Evolutionary conservation across 2,329 filamentous ascomycete species (phyloP).

Genomic region (Stagonosporopsis vannaccii): DNA sequence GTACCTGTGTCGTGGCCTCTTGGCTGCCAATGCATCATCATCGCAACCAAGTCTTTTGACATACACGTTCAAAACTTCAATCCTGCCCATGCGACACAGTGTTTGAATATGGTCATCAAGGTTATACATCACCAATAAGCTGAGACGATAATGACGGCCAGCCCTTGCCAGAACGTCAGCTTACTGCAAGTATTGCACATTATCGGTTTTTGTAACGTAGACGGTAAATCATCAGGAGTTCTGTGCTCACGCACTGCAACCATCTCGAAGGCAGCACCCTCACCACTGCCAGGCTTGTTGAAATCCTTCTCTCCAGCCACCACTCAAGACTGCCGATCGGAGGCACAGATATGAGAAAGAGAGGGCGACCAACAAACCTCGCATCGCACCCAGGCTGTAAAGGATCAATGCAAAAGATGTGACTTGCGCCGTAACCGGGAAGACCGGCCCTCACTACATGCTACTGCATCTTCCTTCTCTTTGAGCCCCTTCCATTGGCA

Average conservation of each 20-base stretch:
- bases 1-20: neutral
- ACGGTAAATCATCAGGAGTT: neutral
- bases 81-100: too few relatives aligned
- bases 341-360: too few relatives aligned
- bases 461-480: slow-evolving; percentile 14
- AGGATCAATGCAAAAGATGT: too few relatives aligned
- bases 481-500: neutral
- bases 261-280: neutral
- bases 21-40: neutral
- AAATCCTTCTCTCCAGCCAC: too few relatives aligned
- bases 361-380: too few relatives aligned
- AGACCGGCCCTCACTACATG: neutral
- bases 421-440: too few relatives aligned
- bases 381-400: too few relatives aligned
- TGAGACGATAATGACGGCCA: neutral
- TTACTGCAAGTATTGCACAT: neutral
- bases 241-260: too few relatives aligned
- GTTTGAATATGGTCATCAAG: neutral
- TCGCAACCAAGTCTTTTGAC: neutral
- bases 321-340: too few relatives aligned
- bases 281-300: neutral
- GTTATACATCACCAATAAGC: neutral
- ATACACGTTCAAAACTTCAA: neutral
- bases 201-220: neutral
- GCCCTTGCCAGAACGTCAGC: neutral